Evolutionary conservation across 1,284 basidiomycete genomes (phyloP).

Genomic region (Irpex rosettiformis): DNA sequence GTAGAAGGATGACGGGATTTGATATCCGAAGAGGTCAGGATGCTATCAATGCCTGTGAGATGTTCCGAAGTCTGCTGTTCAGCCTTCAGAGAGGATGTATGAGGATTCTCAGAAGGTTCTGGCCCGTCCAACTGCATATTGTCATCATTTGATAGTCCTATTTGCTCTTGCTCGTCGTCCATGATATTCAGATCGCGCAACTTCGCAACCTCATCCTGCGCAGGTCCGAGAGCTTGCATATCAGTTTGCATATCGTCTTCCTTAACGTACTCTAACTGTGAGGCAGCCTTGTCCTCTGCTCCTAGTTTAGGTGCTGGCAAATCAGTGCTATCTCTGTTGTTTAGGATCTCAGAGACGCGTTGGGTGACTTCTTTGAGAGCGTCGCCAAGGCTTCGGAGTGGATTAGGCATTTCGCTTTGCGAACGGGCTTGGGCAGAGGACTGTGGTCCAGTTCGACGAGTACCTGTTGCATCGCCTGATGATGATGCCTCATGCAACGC

Average conservation of each 20-base stretch:
- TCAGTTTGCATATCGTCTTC: constrained; percentile 71
- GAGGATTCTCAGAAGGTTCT: constrained; percentile 20
- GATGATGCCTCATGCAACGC: background rate
- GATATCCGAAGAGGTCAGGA: constrained; percentile 39
- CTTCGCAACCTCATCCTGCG: constrained; percentile 82
- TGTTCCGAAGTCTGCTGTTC: constrained; percentile 30
- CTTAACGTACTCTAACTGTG: constrained; percentile 82
- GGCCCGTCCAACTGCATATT: constrained; percentile 19
- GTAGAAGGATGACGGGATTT: constrained; percentile 18
- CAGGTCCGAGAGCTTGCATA: constrained; percentile 89
- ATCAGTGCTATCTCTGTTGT: constrained; percentile 38
- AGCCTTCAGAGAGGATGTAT: constrained; percentile 22
- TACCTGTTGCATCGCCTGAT: constrained; percentile 30
- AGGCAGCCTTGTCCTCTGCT: constrained; percentile 38
- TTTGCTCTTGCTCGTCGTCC: constrained; percentile 49
- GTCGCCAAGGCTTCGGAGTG: constrained; percentile 84
- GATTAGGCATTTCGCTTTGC: constrained; percentile 44
- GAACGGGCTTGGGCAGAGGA: constrained; percentile 32
- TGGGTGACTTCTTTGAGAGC: constrained; percentile 82
- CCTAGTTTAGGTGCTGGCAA: constrained; percentile 19
- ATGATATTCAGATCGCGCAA: constrained; percentile 77
- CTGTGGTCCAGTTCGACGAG: constrained; percentile 29
- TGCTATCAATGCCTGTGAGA: constrained; percentile 42
- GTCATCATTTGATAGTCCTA: constrained; percentile 40
- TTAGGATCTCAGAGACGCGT: constrained; percentile 82